Conservation (phyloP, 2,329 filamentous ascomycete genomes). For the Lecanoromycetidae sp. region DNA sequence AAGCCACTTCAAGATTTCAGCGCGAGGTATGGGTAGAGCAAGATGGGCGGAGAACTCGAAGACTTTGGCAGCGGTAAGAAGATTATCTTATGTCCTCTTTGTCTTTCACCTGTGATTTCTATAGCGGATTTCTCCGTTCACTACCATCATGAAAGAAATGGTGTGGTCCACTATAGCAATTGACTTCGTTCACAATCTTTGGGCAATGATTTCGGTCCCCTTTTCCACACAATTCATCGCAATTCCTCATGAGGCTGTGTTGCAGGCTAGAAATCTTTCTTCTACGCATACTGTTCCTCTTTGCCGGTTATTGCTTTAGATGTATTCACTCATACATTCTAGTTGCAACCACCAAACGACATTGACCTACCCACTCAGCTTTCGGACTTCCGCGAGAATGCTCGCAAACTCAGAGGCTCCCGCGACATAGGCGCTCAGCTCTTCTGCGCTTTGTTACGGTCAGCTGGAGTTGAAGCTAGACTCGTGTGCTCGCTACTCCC, state of each 20-base stretch:
- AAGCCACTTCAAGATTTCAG: slow-evolving; percentile 57
- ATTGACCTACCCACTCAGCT: slow-evolving; percentile 57
- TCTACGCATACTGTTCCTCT: too few relatives aligned
- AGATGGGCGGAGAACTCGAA: slow-evolving; percentile 62
- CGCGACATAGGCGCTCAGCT: slow-evolving; percentile 82
- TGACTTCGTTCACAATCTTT: too few relatives aligned
- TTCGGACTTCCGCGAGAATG: slow-evolving; percentile 60
- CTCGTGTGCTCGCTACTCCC: slow-evolving; percentile 85
- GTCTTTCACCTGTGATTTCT: too few relatives aligned
- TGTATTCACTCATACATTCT: slow-evolving; percentile 20
- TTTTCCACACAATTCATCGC: too few relatives aligned
- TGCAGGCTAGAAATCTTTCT: too few relatives aligned
- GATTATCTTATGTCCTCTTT: too few relatives aligned
- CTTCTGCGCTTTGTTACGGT: slow-evolving; percentile 75
- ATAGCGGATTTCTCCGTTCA: too few relatives aligned
- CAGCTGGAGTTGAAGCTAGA: slow-evolving; percentile 67
- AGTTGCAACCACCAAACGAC: slow-evolving; percentile 49
- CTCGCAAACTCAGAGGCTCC: slow-evolving; percentile 61
- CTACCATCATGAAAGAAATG: too few relatives aligned
- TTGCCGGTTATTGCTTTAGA: too few relatives aligned
- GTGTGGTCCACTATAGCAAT: too few relatives aligned
- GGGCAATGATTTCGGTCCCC: too few relatives aligned
- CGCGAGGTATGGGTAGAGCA: slow-evolving; percentile 55
- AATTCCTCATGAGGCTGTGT: too few relatives aligned
- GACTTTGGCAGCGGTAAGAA: slow-evolving; percentile 45